Percentiles rank a stretch among this genome's conserved stretches.
phyloP scores from a whole-genome alignment of 2,329 filamentous ascomycete species.

The Niveomyces coronatus region DNA sequence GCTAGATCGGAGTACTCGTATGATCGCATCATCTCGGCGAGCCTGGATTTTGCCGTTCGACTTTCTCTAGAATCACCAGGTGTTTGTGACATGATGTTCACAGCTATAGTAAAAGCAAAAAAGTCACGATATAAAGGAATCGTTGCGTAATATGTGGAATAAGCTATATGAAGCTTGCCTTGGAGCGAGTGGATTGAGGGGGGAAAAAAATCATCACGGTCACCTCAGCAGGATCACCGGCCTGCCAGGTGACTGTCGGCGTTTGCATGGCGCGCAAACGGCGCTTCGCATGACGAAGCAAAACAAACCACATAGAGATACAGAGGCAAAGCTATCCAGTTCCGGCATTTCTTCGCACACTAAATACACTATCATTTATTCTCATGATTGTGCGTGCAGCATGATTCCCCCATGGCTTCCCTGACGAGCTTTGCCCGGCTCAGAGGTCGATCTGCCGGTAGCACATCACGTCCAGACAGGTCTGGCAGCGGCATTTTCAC shows the following conservation, averaged over 20 bases:
- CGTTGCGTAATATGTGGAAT: too few relatives aligned
- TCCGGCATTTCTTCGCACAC: background rate
- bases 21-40: background rate
- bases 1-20: background rate
- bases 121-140: too few relatives aligned
- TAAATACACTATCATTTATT: background rate
- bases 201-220: too few relatives aligned
- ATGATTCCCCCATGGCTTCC: slow-evolving; percentile 15
- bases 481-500: slow-evolving; percentile 13
- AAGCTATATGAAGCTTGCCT: too few relatives aligned
- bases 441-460: slow-evolving; percentile 16
- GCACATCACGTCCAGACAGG: slow-evolving; percentile 15
- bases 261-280: too few relatives aligned
- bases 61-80: too few relatives aligned
- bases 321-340: background rate
- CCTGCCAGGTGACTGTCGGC: too few relatives aligned
- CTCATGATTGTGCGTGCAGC: slow-evolving; percentile 11
- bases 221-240: too few relatives aligned
- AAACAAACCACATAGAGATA: too few relatives aligned
- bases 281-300: too few relatives aligned
- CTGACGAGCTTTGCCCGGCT: slow-evolving; percentile 19
- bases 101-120: too few relatives aligned
- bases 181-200: too few relatives aligned
- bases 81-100: background rate
- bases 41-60: background rate